Base-by-base conservation (phyloP, 768 basidiomycete genomes). In the Austroboletus festivus region DNA sequence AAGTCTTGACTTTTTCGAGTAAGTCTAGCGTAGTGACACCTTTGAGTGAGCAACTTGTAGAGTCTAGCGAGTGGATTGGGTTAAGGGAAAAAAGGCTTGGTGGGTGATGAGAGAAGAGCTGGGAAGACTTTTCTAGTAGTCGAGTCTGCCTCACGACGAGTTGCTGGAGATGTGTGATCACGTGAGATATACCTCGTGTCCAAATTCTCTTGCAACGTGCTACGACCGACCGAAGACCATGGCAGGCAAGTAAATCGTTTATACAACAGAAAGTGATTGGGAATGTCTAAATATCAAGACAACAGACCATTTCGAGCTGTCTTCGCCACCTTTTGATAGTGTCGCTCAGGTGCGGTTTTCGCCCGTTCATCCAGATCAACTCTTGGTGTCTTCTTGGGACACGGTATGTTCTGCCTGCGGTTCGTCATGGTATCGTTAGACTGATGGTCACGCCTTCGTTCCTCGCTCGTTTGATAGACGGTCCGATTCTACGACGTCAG, bases 381-480 rank as follows among this genome's bases (percentile, higher is more conserved):
- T 98, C 1, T 71, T 97, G 0, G 89, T 89, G 16, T 82, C 90
- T 12, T 86, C 89, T 51, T 98, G 95, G 95, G 95, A 98, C 68
- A 81, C 89, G 54, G 80, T 78, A 59, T 23, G 72, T 57, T 5
- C 37, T 48, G 46, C 13, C 13, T 13, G 20, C 30, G 31, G 50
- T 38, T 47, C n/a, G n/a, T 31, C 23, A 24, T 22, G n/a, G 16
- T 19, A 3, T 13, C 38, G 34, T 47, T 73, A n/a, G n/a, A n/a
- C n/a, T n/a, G n/a, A n/a, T n/a, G n/a, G n/a, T n/a, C n/a, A n/a
- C n/a, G n/a, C n/a, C n/a, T 22, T 47, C n/a, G 31, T 33, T 28
- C 28, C 12, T 5, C 28, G 28, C 28, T 33, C 31, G 31, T 5
- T 28, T 33, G 31, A 33, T 59, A 89, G 89, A 72, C 80, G 62